Evolutionary conservation across 2,329 filamentous ascomycete genomes (phyloP).

Genomic region (Cephalotrichum gorgonifer): DNA sequence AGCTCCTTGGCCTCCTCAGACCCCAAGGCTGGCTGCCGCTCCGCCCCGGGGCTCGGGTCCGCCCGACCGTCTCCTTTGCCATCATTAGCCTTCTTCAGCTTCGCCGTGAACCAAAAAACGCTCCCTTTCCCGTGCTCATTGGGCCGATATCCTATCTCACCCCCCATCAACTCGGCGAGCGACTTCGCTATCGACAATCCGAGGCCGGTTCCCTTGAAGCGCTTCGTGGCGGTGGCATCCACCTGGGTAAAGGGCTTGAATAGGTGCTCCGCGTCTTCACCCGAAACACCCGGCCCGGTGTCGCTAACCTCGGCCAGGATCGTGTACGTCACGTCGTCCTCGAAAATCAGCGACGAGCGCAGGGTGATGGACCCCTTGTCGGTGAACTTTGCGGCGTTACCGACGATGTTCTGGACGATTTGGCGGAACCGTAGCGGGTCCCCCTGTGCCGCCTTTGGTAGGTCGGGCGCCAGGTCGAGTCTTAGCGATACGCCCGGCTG

Average conservation of each 20-base stretch:
- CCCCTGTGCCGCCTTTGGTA: conserved; percentile 25
- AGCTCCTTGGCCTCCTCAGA: conserved; percentile 7
- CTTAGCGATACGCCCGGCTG: conserved; percentile 35
- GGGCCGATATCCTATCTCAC: conserved; percentile 26
- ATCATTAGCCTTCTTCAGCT: conserved; percentile 23
- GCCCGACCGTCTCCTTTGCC: conserved; percentile 9
- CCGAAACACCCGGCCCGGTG: conserved; percentile 41
- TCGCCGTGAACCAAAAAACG: conserved; percentile 40
- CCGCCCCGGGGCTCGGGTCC: conserved; percentile 13
- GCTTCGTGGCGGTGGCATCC: conserved; percentile 40
- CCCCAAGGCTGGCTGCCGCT: conserved; percentile 15
- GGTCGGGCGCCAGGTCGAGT: conserved; percentile 26
- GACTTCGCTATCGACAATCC: conserved; percentile 48
- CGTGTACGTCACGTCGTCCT: conserved; percentile 29
- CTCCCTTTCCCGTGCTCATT: conserved; percentile 37
- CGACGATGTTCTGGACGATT: conserved; percentile 50
- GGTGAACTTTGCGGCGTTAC: conserved; percentile 54
- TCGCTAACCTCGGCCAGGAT: conserved; percentile 43
- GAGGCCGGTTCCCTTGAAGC: conserved; percentile 44
- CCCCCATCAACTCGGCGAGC: conserved; percentile 45
- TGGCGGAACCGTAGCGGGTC: conserved; percentile 52
- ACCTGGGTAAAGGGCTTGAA: conserved; percentile 47
- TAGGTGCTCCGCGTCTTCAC: conserved; percentile 31
- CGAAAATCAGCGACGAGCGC: conserved; percentile 23
- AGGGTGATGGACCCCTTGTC: conserved; percentile 41